A percentile compares a stretch with the other conserved stretches of the same genome.
phyloP scores from a whole-genome alignment of 164 flowering plant species.

The Macadamia integrifolia region DNA sequence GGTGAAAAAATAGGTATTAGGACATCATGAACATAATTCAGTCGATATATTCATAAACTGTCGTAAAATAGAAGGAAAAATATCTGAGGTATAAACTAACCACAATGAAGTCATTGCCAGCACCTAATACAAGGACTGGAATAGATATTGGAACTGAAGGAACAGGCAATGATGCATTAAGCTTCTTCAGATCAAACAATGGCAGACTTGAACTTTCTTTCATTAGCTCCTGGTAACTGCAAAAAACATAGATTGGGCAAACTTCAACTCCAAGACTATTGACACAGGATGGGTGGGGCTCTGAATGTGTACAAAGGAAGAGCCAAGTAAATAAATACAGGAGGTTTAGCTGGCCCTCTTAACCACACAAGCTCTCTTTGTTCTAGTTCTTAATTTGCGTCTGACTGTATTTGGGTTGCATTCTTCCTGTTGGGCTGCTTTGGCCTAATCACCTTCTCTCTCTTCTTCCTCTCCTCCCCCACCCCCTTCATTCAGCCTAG shows the following conservation, averaged over 20 bases:
- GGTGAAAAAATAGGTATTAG: no score
- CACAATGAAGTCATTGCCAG: constrained; percentile 87
- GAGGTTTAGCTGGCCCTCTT: background rate
- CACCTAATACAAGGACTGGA: constrained; percentile 68
- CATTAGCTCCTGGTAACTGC: constrained; percentile 83
- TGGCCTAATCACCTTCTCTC: no score
- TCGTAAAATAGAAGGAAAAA: background rate
- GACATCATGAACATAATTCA: background rate
- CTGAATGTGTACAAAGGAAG: background rate
- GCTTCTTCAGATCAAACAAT: constrained; percentile 66
- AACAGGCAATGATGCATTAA: constrained; percentile 83
- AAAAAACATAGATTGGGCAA: constrained; percentile 1
- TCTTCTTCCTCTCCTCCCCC: no score
- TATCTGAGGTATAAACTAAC: constrained; percentile 27
- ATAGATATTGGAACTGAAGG: constrained; percentile 46
- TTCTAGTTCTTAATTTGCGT: no score
- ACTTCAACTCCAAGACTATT: background rate
- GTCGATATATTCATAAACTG: background rate
- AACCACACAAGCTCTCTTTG: no score
- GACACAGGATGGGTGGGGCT: background rate
- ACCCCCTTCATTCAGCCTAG: no score
- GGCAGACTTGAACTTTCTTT: constrained; percentile 83
- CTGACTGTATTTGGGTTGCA: no score
- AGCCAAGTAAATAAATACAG: background rate
- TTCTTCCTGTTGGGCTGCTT: no score